A percentile compares a stretch with the other conserved stretches of the same genome.
Conservation (phyloP, 805 yeast genomes). For the Myxozyma geophila region DNA sequence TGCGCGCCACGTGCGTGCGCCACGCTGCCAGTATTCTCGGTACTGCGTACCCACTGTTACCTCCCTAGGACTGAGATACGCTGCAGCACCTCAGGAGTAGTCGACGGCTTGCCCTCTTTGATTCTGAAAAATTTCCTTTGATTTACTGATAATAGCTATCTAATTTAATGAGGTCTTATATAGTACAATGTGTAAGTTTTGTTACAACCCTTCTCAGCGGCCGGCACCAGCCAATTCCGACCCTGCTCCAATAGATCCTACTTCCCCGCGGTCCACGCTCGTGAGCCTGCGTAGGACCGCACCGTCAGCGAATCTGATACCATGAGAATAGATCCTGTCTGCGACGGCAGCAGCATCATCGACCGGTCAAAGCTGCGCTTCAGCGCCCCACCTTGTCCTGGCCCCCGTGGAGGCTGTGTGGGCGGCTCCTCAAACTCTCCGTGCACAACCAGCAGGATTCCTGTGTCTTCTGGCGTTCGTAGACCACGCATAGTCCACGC, state of each 20-base stretch:
- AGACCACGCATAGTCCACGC: constrained; percentile 48
- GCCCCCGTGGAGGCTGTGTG: constrained; percentile 31
- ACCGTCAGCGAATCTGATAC: constrained; percentile 83
- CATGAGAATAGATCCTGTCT: constrained; percentile 71
- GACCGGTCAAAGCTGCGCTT: constrained; percentile 85
- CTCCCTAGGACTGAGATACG: not conserved
- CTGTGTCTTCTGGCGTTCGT: constrained; percentile 65
- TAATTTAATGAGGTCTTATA: too few species aligned
- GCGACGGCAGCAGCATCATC: constrained; percentile 72
- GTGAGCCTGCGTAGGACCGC: constrained; percentile 60
- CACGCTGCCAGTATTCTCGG: not conserved
- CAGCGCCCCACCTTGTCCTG: constrained; percentile 53
- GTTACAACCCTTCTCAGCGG: not conserved
- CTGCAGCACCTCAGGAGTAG: not conserved
- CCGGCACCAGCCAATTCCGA: not conserved
- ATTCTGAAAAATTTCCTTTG: too few species aligned
- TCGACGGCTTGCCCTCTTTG: not conserved
- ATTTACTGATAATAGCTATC: too few species aligned
- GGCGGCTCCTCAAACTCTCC: constrained; percentile 75
- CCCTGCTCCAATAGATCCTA: not conserved
- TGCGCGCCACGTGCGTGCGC: constrained; percentile 10
- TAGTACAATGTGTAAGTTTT: too few species aligned
- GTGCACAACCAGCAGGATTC: constrained; percentile 73
- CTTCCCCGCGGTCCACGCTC: constrained; percentile 55
- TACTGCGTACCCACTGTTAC: not conserved